These are phyloP conservation scores for Pelargonium fulgidum DNA, from an alignment of 441 rosid species.

Conservation along the genomic window DNA sequence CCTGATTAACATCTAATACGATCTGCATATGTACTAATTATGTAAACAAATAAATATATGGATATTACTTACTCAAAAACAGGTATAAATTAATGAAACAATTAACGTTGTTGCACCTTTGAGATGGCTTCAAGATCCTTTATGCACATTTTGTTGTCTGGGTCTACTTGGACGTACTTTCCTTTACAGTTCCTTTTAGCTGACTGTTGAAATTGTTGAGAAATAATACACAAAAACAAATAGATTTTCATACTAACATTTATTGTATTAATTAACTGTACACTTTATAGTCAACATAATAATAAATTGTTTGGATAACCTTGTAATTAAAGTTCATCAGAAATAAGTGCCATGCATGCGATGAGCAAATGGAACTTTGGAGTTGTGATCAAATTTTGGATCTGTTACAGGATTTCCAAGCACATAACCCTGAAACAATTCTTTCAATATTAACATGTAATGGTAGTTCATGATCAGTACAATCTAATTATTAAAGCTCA, in stretches of 20 bases:
- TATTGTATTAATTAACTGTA: not conserved
- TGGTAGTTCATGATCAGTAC: no score
- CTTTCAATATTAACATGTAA: no score
- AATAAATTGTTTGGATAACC: conserved; percentile 20
- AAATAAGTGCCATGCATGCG: conserved; percentile 42
- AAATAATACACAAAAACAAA: not conserved
- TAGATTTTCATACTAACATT: not conserved
- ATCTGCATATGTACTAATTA: no score
- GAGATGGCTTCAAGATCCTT: conserved; percentile 22
- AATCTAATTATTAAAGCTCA: no score
- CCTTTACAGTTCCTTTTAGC: conserved; percentile 28
- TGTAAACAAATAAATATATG: not conserved
- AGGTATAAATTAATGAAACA: not conserved
- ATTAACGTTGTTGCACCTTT: conserved; percentile 14
- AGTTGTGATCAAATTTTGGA: conserved; percentile 23
- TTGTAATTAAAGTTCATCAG: conserved; percentile 31
- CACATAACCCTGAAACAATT: conserved; percentile 29
- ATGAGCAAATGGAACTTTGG: conserved; percentile 36
- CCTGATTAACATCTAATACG: no score
- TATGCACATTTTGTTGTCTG: conserved; percentile 16
- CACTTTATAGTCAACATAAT: not conserved
- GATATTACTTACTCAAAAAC: not conserved
- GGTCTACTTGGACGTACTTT: conserved; percentile 16
- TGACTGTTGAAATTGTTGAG: no score
- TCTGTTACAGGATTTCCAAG: conserved; percentile 44